phyloP scores from a whole-genome alignment of 208 protist genomes.

The Crithidia bombi region DNA sequence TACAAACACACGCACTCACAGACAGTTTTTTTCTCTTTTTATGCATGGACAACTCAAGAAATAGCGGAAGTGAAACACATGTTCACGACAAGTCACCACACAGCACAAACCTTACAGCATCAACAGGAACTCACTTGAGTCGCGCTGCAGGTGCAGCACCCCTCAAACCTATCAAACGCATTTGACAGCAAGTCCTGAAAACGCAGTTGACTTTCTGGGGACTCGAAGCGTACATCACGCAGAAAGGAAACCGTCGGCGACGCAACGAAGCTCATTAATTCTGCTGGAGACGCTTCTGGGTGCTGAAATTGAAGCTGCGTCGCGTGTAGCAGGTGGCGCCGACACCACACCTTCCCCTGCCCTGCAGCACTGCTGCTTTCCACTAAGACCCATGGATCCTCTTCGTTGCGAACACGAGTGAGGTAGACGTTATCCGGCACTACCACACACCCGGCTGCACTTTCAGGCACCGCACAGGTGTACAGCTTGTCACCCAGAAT shows the following conservation, averaged over 20 bases:
- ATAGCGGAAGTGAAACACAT: no score
- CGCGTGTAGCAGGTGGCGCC: constrained; percentile 77
- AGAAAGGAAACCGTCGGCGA: constrained; percentile 52
- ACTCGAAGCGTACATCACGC: constrained; percentile 34
- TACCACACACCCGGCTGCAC: constrained; percentile 33
- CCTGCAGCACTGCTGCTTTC: no score
- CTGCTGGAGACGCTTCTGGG: constrained; percentile 17
- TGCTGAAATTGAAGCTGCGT: constrained; percentile 56
- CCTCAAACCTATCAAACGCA: not conserved
- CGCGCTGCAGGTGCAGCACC: not conserved
- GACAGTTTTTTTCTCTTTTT: no score
- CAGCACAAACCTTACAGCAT: no score
- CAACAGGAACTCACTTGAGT: no score
- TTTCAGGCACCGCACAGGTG: constrained; percentile 43
- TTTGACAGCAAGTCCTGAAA: constrained; percentile 2
- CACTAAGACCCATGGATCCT: constrained; percentile 13
- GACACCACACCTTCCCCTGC: no score
- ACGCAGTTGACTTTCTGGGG: not conserved
- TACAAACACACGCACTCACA: no score
- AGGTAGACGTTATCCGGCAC: constrained; percentile 78
- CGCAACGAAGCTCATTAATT: constrained; percentile 34
- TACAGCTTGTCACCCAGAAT: constrained; percentile 90
- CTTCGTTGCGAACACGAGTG: constrained; percentile 38
- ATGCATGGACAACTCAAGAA: no score
- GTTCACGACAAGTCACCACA: no score